Evolutionary conservation across 352 stramenopile genomes (phyloP).

Genomic region (Lagenidium sp.): DNA sequence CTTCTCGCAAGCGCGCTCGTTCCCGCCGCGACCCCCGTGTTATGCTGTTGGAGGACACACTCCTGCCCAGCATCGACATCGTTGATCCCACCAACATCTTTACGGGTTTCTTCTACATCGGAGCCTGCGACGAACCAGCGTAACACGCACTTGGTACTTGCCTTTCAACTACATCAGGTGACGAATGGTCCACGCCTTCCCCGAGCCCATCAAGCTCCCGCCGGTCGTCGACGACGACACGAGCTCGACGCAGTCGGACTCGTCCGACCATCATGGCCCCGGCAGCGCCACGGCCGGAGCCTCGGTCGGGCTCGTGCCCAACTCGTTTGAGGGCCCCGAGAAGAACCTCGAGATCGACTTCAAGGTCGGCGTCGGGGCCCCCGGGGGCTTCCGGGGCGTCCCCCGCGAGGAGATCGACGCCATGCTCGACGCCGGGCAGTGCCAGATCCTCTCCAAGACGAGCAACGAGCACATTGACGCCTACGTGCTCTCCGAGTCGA

Average conservation of each 20-base stretch:
- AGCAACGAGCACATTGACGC: conserved; percentile 95
- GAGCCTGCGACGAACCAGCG: conserved; percentile 83
- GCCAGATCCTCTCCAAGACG: conserved; percentile 95
- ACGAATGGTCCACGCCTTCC: conserved; percentile 46
- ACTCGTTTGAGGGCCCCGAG: conserved; percentile 97
- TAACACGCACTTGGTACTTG: conserved; percentile 36
- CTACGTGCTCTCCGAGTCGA: conserved; percentile 95
- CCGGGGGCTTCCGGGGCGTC: conserved; percentile 89
- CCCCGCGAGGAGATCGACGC: conserved; percentile 83
- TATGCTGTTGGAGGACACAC: conserved; percentile 69
- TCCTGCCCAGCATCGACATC: conserved; percentile 70
- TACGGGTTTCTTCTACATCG: conserved; percentile 88
- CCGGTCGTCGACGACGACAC: conserved; percentile 53
- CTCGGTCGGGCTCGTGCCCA: conserved; percentile 33
- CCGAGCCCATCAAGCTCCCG: conserved; percentile 57
- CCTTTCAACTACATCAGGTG: background rate
- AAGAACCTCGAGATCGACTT: conserved; percentile 98
- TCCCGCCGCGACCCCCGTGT: too few species aligned
- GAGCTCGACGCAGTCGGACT: conserved; percentile 57
- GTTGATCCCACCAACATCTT: conserved; percentile 85
- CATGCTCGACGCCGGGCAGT: conserved; percentile 93
- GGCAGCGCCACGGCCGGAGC: too few species aligned
- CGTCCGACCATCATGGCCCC: too few species aligned
- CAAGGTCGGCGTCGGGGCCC: conserved; percentile 42
- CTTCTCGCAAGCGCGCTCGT: too few species aligned